Base-by-base conservation (phyloP, 495 filamentous ascomycete species). In the Trichoderma parareesei region DNA sequence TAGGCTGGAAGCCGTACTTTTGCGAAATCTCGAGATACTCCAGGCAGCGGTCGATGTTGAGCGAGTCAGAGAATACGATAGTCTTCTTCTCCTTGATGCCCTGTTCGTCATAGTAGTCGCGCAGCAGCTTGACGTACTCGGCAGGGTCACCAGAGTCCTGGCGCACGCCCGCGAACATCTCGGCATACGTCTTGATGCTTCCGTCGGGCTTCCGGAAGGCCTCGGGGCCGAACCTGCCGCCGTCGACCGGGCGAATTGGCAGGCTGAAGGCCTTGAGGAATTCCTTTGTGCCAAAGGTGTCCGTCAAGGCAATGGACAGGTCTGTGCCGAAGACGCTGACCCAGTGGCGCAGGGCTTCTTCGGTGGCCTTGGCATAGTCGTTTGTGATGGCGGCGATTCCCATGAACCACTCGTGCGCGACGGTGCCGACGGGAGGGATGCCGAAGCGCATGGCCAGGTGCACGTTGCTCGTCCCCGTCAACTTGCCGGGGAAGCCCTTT, bases 361-460 rank as follows among this genome's bases (percentile, higher is more conserved):
- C 91, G 64, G 91, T 96, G 6, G 95, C 91, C 61, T 83, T 82
- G 67, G 81, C 77, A 69, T 98, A 98, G 75, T 97, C 85, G 64
- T 90, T 81, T 4, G 89, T 93, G 70, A 97, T 90, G 42, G 94
- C 93, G 16, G 94, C 94, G 63, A 96, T 91, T 48, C 90, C 91
- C 94, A 98, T 98, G 77, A 96, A 97, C 95, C 95, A 98, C 76
- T 98, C 94, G 68, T 98, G 94, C 0, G 95, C 94, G 1, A 98
- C 93, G 3, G 94, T 98, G 16, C 94, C 94, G 20, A 98, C 86
- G 0, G 93, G 90, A 8, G 84, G 76, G 38, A 94, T 82, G 27
- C 84, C 85, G 73, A 93, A 90, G 71, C 91, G 90, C 90, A 95
- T 95, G 18, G 94, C 94, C 66, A 98, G 89, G 71, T 98, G 94